A percentile compares a stretch with the other conserved stretches of the same genome.
These are phyloP conservation scores for Panicum virgatum DNA, from an alignment of 202 grass and related monocot genomes.

Conservation along the genomic window DNA sequence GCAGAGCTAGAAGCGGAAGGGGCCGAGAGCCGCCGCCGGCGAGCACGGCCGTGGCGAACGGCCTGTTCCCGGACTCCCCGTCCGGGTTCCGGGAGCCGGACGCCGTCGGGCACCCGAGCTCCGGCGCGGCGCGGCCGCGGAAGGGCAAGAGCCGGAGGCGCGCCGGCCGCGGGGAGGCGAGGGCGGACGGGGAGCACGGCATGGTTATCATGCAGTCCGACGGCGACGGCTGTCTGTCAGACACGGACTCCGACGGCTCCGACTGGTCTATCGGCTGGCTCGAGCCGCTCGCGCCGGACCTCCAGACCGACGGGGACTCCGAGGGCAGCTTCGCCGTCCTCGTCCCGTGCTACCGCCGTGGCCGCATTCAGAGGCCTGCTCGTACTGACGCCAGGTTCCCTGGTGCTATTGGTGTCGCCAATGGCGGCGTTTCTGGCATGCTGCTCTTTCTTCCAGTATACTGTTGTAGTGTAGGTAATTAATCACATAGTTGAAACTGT, in stretches of 20 bases:
- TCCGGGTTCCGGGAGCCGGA: slow-evolving; percentile 58
- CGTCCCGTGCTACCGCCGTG: slow-evolving; percentile 67
- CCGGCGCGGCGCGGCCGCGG: background rate
- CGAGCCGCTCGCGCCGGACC: slow-evolving; percentile 67
- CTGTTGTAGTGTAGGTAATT: background rate
- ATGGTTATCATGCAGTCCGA: slow-evolving; percentile 69
- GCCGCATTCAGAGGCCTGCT: slow-evolving; percentile 18
- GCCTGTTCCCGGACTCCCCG: slow-evolving; percentile 42
- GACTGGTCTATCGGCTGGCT: slow-evolving; percentile 96
- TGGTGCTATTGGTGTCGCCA: background rate
- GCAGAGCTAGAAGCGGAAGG: slow-evolving; percentile 11
- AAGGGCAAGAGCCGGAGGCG: slow-evolving; percentile 39
- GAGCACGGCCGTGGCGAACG: slow-evolving; percentile 8
- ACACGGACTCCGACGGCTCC: slow-evolving; percentile 67
- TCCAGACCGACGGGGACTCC: slow-evolving; percentile 48
- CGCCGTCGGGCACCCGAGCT: slow-evolving; percentile 22
- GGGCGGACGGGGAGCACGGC: slow-evolving; percentile 54
- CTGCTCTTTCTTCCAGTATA: background rate
- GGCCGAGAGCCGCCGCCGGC: slow-evolving; percentile 1
- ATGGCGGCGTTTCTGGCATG: slow-evolving; percentile 28
- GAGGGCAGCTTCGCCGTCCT: slow-evolving; percentile 85
- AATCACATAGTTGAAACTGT: background rate
- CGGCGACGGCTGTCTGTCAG: slow-evolving; percentile 56
- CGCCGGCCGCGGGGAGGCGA: slow-evolving; percentile 23
- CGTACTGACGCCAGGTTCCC: slow-evolving; percentile 19